Percentiles rank a stretch among this genome's conserved stretches.
These are phyloP conservation scores for Microsporum audouinii DNA, from an alignment of 2,329 filamentous ascomycete genomes.

Conservation along the genomic window DNA sequence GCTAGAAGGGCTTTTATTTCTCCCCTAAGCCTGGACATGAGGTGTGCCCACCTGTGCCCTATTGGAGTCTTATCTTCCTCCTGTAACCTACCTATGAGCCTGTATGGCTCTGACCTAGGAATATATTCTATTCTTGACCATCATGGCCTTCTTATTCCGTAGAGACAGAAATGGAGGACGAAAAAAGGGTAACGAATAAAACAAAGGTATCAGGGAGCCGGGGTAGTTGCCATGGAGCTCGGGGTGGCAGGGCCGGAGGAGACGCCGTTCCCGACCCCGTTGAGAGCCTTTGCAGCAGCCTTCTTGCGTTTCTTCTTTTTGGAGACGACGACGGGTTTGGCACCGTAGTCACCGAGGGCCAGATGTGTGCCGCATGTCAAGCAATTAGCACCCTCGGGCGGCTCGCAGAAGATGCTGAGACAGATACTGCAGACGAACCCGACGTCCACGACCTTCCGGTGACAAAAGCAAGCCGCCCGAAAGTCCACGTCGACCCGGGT, in stretches of 20 bases:
- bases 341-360: conserved; percentile 61
- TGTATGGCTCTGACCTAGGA: not conserved
- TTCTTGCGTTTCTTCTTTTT: conserved; percentile 64
- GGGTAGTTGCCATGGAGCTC: conserved; percentile 42
- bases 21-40: not conserved
- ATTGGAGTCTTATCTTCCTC: not conserved
- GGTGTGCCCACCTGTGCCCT: not conserved
- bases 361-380: conserved; percentile 73
- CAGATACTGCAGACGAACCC: conserved; percentile 96
- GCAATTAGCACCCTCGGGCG: conserved; percentile 55
- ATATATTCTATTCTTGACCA: not conserved
- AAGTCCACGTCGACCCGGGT: conserved; percentile 86
- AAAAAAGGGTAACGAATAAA: not conserved
- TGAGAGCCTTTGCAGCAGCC: conserved; percentile 27
- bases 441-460: conserved; percentile 77
- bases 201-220: conserved; percentile 13
- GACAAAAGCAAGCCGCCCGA: conserved; percentile 95
- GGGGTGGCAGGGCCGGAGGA: conserved; percentile 46
- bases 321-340: conserved; percentile 63
- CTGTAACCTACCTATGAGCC: not conserved
- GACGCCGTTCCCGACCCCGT: conserved; percentile 30
- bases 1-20: not conserved
- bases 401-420: conserved; percentile 78
- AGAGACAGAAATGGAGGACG: not conserved
- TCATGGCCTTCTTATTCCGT: not conserved